A percentile compares a stretch with the other conserved stretches of the same genome.
phyloP scores from a whole-genome alignment of 1,284 basidiomycete genomes.

The Paramarasmius palmivorus region DNA sequence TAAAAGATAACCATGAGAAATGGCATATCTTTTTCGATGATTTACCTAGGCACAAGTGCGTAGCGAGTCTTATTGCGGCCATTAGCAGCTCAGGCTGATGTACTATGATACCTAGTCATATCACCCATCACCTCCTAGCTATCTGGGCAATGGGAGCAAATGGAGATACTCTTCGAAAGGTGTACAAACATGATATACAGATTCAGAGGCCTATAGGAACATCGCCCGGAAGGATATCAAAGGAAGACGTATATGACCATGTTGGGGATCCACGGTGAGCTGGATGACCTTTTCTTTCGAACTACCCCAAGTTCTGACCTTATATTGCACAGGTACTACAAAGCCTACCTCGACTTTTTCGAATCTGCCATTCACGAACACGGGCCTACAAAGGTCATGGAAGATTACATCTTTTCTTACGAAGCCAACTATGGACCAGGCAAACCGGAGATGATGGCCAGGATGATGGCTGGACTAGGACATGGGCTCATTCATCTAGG shows the following conservation, averaged over 20 bases:
- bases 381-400: no score
- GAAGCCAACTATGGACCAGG: no score
- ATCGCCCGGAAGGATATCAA: slow-evolving; percentile 42
- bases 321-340: no score
- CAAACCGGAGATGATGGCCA: no score
- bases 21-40: slow-evolving; percentile 48
- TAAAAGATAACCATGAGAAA: slow-evolving; percentile 41
- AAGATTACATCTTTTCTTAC: no score
- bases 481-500: no score
- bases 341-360: no score
- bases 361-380: no score
- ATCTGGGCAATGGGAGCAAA: slow-evolving; percentile 49
- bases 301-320: no score
- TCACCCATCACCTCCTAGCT: slow-evolving; percentile 50
- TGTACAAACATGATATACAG: slow-evolving; percentile 39
- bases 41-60: slow-evolving; percentile 42
- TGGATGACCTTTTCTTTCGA: no score
- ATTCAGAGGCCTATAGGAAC: slow-evolving; percentile 39
- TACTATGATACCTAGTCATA: slow-evolving; percentile 36
- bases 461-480: no score
- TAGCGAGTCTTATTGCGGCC: neutral
- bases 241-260: slow-evolving; percentile 46
- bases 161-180: slow-evolving; percentile 37
- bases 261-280: slow-evolving; percentile 47
- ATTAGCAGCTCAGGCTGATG: slow-evolving; percentile 3